Evolutionary conservation across 176 grass and related monocot genomes (phyloP), one percentile per base, ranked within the genome.

Genomic region (Carex scoparia): DNA sequence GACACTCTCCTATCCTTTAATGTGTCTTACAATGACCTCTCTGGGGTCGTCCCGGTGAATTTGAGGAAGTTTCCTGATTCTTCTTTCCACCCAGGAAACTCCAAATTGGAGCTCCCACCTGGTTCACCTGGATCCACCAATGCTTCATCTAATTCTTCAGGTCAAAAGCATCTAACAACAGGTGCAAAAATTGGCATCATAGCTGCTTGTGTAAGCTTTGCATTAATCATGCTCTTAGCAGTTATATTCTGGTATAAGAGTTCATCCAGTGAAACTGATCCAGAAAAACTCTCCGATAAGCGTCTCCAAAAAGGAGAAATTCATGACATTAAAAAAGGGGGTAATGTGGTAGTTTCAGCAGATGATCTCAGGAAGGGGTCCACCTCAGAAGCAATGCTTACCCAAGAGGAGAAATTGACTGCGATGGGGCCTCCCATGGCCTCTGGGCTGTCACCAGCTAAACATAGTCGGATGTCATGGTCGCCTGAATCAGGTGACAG

Each of bases 81-180:
- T 86, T 94, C 93, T 61, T 99, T 99, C 93, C 97, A 99, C 75
- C 97, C 97, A 18, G 97, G 97, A 51, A 99, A 99, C 87, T 86
- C 93, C 16, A 95, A 89, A 60, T 80, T 99, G 84, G 91, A 91
- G 27, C 85, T 92, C 81, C 97, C 97, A 84, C 62, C 84, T 81
- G 80, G 81, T 84, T 78, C 91, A 76, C 51, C 87, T 71, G 91
- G 90, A 81, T 94, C 91, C 19, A 75, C 81, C 2, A 86, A 42
- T 69, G 81, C 85, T 68, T 80, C 89, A 67, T 86, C 88, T 82
- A 85, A 85, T 84, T 84, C 65, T 62, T 46, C 38, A 31, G 65
- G 88, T 63, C 90, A 88, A 49, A 94, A 68, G 70, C 65, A 87
- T 69, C 85, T 95, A 2, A 68, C 80, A 68, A 74, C 87, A 79